These are phyloP conservation scores for Nigrograna mackinnonii DNA, from an alignment of 2,329 filamentous ascomycete genomes.

Conservation along the genomic window DNA sequence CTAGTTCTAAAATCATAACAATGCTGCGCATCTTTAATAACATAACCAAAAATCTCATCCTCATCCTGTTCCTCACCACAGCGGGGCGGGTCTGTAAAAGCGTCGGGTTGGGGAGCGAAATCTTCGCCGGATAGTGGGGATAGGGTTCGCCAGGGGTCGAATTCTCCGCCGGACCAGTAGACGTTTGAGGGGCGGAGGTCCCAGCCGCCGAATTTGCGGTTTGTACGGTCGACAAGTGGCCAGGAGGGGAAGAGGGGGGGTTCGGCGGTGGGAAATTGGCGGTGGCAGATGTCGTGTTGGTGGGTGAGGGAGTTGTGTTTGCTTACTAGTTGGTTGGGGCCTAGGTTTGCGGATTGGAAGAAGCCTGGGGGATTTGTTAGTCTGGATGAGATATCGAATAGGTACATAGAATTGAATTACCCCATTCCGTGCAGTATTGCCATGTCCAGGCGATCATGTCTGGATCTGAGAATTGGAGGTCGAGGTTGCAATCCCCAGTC, in stretches of 20 bases:
- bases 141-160: constrained; percentile 57
- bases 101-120: constrained; percentile 44
- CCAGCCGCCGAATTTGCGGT: constrained; percentile 55
- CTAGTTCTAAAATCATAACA: constrained; percentile 51
- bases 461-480: constrained; percentile 37
- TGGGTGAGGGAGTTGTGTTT: constrained; percentile 51
- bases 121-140: constrained; percentile 47
- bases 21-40: constrained; percentile 51
- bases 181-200: constrained; percentile 55
- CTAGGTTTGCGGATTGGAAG: constrained; percentile 53
- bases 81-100: constrained; percentile 46
- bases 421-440: constrained; percentile 59
- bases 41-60: constrained; percentile 52
- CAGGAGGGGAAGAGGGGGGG: constrained; percentile 44
- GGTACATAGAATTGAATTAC: constrained; percentile 20
- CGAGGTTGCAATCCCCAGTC: constrained; percentile 41
- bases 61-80: constrained; percentile 44
- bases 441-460: constrained; percentile 51
- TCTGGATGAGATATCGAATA: too few species aligned
- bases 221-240: constrained; percentile 45
- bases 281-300: constrained; percentile 50
- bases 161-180: constrained; percentile 55
- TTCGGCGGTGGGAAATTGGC: constrained; percentile 51
- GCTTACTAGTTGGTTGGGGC: constrained; percentile 51
- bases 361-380: constrained; percentile 37